These are phyloP conservation scores for Aspergillus persii DNA, from an alignment of 2,329 filamentous ascomycete genomes.

Conservation along the genomic window DNA sequence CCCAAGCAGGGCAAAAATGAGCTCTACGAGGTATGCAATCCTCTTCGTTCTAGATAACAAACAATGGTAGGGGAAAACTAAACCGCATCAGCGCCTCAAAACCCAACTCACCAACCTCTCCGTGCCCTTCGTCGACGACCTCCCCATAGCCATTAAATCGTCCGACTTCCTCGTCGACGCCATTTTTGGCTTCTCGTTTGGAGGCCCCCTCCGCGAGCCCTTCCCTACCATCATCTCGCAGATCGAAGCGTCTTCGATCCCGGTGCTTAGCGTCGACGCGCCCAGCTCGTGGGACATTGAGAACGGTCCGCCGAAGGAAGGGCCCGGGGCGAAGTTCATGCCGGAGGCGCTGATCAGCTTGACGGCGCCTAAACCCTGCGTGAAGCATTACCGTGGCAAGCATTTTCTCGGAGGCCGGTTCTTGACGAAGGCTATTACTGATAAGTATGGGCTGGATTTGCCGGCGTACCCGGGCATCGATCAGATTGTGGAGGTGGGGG, in stretches of 20 bases:
- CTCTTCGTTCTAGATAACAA: no score
- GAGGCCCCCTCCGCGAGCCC: slow-evolving; percentile 86
- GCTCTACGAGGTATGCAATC: slow-evolving; percentile 67
- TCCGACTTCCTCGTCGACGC: slow-evolving; percentile 86
- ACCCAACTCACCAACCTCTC: slow-evolving; percentile 82
- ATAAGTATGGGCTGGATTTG: slow-evolving; percentile 82
- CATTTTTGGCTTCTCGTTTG: slow-evolving; percentile 95
- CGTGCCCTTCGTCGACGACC: slow-evolving; percentile 69
- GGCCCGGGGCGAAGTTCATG: slow-evolving; percentile 75
- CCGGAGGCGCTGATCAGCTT: slow-evolving; percentile 80
- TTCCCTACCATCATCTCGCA: slow-evolving; percentile 79
- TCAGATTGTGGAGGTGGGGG: slow-evolving; percentile 75
- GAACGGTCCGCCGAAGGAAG: slow-evolving; percentile 72
- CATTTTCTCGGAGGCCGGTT: slow-evolving; percentile 95
- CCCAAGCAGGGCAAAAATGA: slow-evolving; percentile 90
- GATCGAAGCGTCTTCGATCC: slow-evolving; percentile 68
- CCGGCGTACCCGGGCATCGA: slow-evolving; percentile 83
- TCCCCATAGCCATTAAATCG: slow-evolving; percentile 61
- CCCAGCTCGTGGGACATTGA: slow-evolving; percentile 96
- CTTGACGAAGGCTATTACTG: slow-evolving; percentile 70
- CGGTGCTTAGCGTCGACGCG: slow-evolving; percentile 85
- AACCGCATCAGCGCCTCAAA: slow-evolving; percentile 62
- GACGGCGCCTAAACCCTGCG: slow-evolving; percentile 89
- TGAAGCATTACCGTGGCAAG: slow-evolving; percentile 76
- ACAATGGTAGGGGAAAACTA: neutral